Base-by-base conservation (phyloP, 2,329 filamentous ascomycete genomes). In the Ceratocystis smalleyi region DNA sequence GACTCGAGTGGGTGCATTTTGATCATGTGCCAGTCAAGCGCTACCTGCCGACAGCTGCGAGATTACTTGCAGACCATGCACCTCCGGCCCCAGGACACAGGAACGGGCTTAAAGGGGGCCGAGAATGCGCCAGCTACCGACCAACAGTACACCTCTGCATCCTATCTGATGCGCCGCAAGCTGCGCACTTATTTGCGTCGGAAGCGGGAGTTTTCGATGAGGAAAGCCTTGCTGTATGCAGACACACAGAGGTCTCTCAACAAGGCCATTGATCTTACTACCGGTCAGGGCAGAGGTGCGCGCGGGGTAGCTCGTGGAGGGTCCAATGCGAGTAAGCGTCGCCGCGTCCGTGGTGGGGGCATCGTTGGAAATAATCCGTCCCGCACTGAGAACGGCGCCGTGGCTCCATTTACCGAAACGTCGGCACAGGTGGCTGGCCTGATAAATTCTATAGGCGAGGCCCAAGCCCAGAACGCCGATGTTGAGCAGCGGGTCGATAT, bases 41-140 rank as follows among this genome's bases (percentile, higher is more conserved):
- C 85, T 64, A 95, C 90, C 7, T 95, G 89, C 71, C 83, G 87
- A 15, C 94, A 99, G 70, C 78, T 99, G 51, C 84, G 90, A 68
- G 92, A 97, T 72, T 97, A 92, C 72, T 77, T 99, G 22, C 88
- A 95, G 72, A 91, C 84, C 5, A 96, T 96, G 90, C 84, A 95
- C 71, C 81, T 91, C 32, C 83, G 82, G 63, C 79, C 84, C 63
- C 80, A 73, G 70, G 72, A 70, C 55, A 77, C 81, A 62, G 74
- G 75, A 47, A 61, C 64, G 17, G 74, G 76, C 35, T 75, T 77
- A 5, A 73, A 75, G 22, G 54, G 54, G 10, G 19, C 30, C 4
- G 54, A 27, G 12, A 22, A 35, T 7, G 17, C 24, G 8, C 17
- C 47, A 19, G 6, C 27, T 4, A 75, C 78, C 3, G 76, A 80